These are phyloP conservation scores for Thermoascus crustaceus DNA, from an alignment of 2,329 filamentous ascomycete genomes.

Conservation along the genomic window DNA sequence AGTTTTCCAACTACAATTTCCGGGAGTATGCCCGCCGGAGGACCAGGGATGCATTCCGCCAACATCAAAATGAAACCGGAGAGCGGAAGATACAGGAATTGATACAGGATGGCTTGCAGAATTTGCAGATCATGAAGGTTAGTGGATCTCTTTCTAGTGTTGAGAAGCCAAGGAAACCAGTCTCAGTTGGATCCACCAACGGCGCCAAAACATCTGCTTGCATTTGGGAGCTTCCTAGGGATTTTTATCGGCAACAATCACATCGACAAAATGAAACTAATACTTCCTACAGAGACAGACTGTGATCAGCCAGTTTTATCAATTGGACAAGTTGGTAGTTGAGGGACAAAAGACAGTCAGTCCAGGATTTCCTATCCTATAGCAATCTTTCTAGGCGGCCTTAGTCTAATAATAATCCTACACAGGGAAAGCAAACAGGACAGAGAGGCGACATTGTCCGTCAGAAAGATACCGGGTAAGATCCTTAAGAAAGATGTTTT, in stretches of 20 bases:
- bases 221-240: no score
- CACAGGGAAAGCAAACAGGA: conserved; percentile 61
- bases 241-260: no score
- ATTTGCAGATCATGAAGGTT: conserved; percentile 87
- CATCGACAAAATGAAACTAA: no score
- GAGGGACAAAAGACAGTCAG: conserved; percentile 74
- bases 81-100: conserved; percentile 73
- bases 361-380: conserved; percentile 13
- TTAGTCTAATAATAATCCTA: no score
- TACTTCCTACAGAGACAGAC: conserved; percentile 71
- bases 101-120: conserved; percentile 77
- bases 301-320: conserved; percentile 87
- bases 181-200: no score
- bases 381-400: no score
- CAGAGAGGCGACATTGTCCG: conserved; percentile 56
- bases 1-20: conserved; percentile 96
- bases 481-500: not conserved
- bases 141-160: conserved; percentile 24
- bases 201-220: no score
- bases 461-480: conserved; percentile 70
- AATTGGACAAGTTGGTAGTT: conserved; percentile 83
- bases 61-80: conserved; percentile 66
- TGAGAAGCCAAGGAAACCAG: no score
- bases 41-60: conserved; percentile 83
- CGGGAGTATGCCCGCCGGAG: conserved; percentile 89